Evolutionary conservation across 2,329 filamentous ascomycete genomes (phyloP).

Genomic region (Aspergillus tamarii): DNA sequence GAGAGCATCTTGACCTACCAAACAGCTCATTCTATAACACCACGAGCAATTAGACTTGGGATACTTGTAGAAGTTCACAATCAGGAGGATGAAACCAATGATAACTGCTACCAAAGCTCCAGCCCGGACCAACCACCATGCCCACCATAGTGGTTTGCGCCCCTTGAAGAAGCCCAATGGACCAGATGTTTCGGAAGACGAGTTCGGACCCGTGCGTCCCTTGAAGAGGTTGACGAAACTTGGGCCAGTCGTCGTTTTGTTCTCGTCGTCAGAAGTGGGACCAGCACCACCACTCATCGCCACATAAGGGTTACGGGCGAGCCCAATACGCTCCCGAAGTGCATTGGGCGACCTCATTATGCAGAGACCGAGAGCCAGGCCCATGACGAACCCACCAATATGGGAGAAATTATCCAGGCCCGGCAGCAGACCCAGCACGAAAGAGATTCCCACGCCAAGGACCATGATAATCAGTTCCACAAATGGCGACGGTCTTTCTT

Average conservation of each 20-base stretch:
- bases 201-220: conserved; percentile 60
- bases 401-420: conserved; percentile 97
- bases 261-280: conserved; percentile 32
- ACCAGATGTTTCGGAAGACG: conserved; percentile 16
- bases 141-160: conserved; percentile 93
- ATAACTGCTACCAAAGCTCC: conserved; percentile 78
- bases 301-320: conserved; percentile 70
- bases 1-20: conserved; percentile 64
- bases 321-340: conserved; percentile 73
- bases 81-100: conserved; percentile 80
- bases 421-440: conserved; percentile 87
- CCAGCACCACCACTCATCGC: conserved; percentile 61
- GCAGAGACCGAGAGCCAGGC: conserved; percentile 81
- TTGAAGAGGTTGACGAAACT: conserved; percentile 56
- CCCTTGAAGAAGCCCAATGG: conserved; percentile 80
- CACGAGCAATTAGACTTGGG: conserved; percentile 72
- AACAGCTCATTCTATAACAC: conserved; percentile 94
- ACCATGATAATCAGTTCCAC: conserved; percentile 87
- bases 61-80: conserved; percentile 89
- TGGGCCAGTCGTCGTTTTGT: conserved; percentile 60
- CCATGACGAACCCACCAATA: conserved; percentile 94
- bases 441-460: conserved; percentile 83
- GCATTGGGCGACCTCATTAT: conserved; percentile 85
- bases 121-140: conserved; percentile 87
- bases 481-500: conserved; percentile 72